phyloP scores from a whole-genome alignment of 2,329 filamentous ascomycete species.

The Phaeoacremonium minimum region DNA sequence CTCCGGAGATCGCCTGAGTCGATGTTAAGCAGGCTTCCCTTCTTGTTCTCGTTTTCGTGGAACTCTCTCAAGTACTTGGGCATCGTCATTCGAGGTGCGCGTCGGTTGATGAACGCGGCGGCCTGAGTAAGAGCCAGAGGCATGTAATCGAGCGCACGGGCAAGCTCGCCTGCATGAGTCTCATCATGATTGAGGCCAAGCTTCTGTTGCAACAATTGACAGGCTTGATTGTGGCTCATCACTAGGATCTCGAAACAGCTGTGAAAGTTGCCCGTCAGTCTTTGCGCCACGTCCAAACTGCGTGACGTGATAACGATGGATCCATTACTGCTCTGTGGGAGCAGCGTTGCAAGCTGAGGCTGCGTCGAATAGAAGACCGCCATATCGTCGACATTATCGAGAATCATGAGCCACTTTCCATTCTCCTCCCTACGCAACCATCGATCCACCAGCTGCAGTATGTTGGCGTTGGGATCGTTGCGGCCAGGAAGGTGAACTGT shows the following conservation, averaged over 20 bases:
- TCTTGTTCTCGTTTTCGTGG: slow-evolving; percentile 12
- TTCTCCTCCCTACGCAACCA: slow-evolving; percentile 24
- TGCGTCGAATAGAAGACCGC: slow-evolving; percentile 16
- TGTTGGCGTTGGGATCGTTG: slow-evolving; percentile 15
- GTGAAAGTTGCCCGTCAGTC: slow-evolving; percentile 24
- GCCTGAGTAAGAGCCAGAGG: slow-evolving; percentile 29
- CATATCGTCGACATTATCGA: slow-evolving; percentile 30
- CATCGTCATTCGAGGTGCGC: slow-evolving; percentile 11
- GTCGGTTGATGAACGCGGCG: slow-evolving; percentile 26
- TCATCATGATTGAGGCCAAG: slow-evolving; percentile 12
- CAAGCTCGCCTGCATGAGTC: not conserved
- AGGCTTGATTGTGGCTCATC: slow-evolving; percentile 20
- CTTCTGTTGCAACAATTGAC: slow-evolving; percentile 10
- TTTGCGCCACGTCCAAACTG: not conserved
- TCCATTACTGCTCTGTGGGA: slow-evolving; percentile 21
- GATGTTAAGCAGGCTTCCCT: slow-evolving; percentile 18
- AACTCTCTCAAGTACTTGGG: slow-evolving; percentile 22
- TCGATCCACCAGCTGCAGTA: slow-evolving; percentile 16
- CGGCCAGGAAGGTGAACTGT: slow-evolving; percentile 17
- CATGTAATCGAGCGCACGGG: slow-evolving; percentile 15
- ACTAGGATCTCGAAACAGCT: slow-evolving; percentile 18
- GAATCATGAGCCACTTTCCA: slow-evolving; percentile 26
- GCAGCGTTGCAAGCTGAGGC: slow-evolving; percentile 13
- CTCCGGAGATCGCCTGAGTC: slow-evolving; percentile 23
- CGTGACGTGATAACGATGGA: slow-evolving; percentile 20